Evolutionary conservation across 2,329 filamentous ascomycete species (phyloP).

Genomic region (Massarina eburnea): DNA sequence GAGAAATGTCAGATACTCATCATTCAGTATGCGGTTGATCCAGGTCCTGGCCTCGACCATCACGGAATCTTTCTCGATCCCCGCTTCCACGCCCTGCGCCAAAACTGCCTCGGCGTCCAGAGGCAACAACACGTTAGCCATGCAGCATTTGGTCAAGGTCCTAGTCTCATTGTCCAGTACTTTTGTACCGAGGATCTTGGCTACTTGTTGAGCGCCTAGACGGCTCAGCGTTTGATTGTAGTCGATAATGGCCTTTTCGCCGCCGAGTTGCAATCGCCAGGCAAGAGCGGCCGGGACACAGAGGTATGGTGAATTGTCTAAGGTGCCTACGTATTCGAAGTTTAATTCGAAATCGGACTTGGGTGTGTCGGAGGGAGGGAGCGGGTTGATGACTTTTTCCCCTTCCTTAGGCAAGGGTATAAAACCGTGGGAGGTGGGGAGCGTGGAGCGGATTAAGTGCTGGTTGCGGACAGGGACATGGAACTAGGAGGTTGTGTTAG

Average conservation of each 20-base stretch:
- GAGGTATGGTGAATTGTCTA: conserved; percentile 71
- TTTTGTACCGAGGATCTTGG: conserved; percentile 66
- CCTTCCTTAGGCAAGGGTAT: conserved; percentile 48
- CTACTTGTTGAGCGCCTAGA: conserved; percentile 63
- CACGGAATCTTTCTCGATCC: conserved; percentile 21
- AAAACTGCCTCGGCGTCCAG: conserved; percentile 49
- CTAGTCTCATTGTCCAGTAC: conserved; percentile 67
- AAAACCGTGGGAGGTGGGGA: conserved; percentile 83
- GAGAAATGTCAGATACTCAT: conserved; percentile 72
- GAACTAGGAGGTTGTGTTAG: conserved; percentile 54
- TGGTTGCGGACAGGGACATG: conserved; percentile 80
- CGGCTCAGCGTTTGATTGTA: conserved; percentile 67
- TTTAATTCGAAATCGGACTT: conserved; percentile 66
- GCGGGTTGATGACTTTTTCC: conserved; percentile 9
- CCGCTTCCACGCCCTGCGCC: conserved; percentile 15
- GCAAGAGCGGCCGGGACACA: conserved; percentile 71
- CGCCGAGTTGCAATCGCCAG: conserved; percentile 71
- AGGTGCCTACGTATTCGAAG: conserved; percentile 77
- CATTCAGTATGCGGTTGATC: conserved; percentile 46
- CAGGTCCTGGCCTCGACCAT: conserved; percentile 40
- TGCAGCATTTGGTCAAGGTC: conserved; percentile 66
- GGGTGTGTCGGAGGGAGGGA: conserved; percentile 16
- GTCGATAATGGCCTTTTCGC: conserved; percentile 67
- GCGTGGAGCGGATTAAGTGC: conserved; percentile 67
- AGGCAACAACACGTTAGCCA: conserved; percentile 76